Evolutionary conservation across 2,329 filamentous ascomycete genomes (phyloP).

Genomic region (Alternaria consortialis): DNA sequence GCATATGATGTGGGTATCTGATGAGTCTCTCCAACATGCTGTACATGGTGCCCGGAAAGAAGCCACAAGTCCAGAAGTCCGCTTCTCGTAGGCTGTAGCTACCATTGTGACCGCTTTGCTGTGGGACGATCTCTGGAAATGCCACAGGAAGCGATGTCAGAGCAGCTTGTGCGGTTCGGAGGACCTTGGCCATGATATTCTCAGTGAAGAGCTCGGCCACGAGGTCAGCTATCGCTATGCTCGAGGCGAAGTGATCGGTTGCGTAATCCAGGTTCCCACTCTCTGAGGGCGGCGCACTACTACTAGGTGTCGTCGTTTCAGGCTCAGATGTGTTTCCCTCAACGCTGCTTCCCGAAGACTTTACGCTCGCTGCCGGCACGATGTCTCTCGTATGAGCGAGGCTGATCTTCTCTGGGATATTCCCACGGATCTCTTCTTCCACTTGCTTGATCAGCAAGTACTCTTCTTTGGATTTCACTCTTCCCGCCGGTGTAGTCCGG

Average conservation of each 20-base stretch:
- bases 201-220: slow-evolving; percentile 25
- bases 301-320: not conserved
- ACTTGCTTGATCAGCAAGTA: not conserved
- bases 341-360: not conserved
- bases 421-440: not conserved
- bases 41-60: slow-evolving; percentile 59
- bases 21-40: slow-evolving; percentile 51
- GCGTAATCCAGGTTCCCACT: not conserved
- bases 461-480: not conserved
- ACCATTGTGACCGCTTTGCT: slow-evolving; percentile 20
- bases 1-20: slow-evolving; percentile 32
- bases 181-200: slow-evolving; percentile 29
- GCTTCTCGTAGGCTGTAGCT: slow-evolving; percentile 54
- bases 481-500: not conserved
- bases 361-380: not conserved
- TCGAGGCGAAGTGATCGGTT: slow-evolving; percentile 2
- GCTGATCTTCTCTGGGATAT: not conserved
- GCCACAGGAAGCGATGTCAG: slow-evolving; percentile 19
- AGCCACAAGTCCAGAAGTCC: slow-evolving; percentile 60
- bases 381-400: not conserved
- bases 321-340: not conserved
- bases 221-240: not conserved
- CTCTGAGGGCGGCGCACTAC: not conserved
- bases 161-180: slow-evolving; percentile 27
- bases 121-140: slow-evolving; percentile 30